Base-by-base conservation (phyloP, 768 basidiomycete species). In the Pleurotus eryngii region DNA sequence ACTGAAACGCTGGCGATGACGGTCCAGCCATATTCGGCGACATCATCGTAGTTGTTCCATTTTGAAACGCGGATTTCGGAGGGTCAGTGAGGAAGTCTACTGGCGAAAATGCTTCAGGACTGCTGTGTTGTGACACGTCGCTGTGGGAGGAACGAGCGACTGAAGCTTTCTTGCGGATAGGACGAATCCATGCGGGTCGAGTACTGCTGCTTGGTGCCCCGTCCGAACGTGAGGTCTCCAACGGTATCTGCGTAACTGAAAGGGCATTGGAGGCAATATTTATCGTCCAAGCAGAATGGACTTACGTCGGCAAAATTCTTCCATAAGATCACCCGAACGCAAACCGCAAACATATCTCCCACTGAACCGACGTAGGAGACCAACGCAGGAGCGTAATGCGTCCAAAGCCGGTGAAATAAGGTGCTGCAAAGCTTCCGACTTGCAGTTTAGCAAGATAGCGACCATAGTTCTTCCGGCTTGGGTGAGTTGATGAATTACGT, bases 401-500 rank as follows among this genome's bases (percentile, higher is more conserved):
- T 96, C 92, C 53, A 95, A 81, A 11, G 90, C 85, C 38, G 91
- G 84, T 15, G 91, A 82, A 53, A 94, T 90, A 61, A 95, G 68
- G 40, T 84, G 82, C 59, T 90, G 84, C 53, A 94, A 69, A 9
- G 78, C 77, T 51, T 91, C 89, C n/a, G 83, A 83, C 65, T 92
- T 90, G 74, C 92, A 94, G 68, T 92, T 92, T 50, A 96, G 78
- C 22, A 96, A 77, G 59, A 95, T 83, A 12, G 92, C 92, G 55
- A 96, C 84, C 15, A 97, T 78, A 2, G 95, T 95, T 49, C 95
- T 83, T 6, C 95, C 95, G 20, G 94, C 94, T 67, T 95, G 93
- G 3, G 94, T 95, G 58, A 96, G 76, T 69, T 97, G 95, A 67
- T 97, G 94, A 46, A 97, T 96, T 59, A 95, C 93, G 68, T 95